phyloP scores from a whole-genome alignment of 2,329 filamentous ascomycete genomes.

The Ceratocystis harringtonii region DNA sequence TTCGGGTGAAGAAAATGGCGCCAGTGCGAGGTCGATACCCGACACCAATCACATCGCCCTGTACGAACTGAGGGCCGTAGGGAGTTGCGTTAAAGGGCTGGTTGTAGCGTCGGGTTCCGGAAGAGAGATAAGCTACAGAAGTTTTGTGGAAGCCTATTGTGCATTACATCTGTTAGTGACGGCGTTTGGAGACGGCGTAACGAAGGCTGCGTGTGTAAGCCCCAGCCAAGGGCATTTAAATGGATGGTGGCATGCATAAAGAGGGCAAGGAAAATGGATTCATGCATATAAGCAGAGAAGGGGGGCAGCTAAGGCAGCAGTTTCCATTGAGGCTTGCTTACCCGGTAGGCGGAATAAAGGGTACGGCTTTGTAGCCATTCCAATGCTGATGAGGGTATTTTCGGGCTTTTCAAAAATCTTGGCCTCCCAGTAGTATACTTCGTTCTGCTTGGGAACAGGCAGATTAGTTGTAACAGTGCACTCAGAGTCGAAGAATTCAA shows the following conservation, averaged over 20 bases:
- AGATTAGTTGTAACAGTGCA: slow-evolving; percentile 95
- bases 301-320: not conserved
- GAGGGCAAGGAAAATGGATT: not conserved
- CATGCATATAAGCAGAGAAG: not conserved
- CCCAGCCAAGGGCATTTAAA: not conserved
- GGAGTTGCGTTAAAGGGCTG: slow-evolving; percentile 70
- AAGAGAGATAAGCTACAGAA: slow-evolving; percentile 82
- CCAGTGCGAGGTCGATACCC: slow-evolving; percentile 90
- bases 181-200: not conserved
- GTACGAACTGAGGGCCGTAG: slow-evolving; percentile 73
- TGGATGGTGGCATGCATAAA: not conserved
- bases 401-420: slow-evolving; percentile 98
- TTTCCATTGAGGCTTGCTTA: slow-evolving; percentile 36
- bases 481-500: slow-evolving; percentile 96
- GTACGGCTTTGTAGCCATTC: slow-evolving; percentile 93
- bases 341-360: slow-evolving; percentile 86
- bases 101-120: slow-evolving; percentile 74
- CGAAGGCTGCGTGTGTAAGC: not conserved
- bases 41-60: slow-evolving; percentile 91
- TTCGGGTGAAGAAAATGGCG: slow-evolving; percentile 93
- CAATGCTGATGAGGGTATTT: slow-evolving; percentile 70
- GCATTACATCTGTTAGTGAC: slow-evolving; percentile 1
- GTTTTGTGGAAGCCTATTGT: slow-evolving; percentile 66
- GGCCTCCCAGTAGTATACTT: slow-evolving; percentile 98
- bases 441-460: slow-evolving; percentile 94